phyloP scores from a whole-genome alignment of 768 basidiomycete genomes.

The Lyophyllum decastes region DNA sequence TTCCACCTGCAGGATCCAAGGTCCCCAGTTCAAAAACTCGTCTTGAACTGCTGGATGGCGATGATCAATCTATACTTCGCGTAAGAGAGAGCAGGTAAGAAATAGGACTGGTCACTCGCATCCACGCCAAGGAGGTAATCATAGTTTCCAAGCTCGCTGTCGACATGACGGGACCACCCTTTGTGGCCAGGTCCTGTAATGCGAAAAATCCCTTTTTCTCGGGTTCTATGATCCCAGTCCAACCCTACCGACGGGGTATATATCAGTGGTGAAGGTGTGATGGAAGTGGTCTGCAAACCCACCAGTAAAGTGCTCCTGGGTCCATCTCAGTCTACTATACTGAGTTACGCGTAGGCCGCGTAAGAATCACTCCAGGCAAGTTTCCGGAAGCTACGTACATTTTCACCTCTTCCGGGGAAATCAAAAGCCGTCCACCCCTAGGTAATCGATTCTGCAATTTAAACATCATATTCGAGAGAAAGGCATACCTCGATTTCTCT shows the following conservation, averaged over 20 bases:
- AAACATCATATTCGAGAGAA: background rate
- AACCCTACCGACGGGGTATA: conserved; percentile 48
- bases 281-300: conserved; percentile 7
- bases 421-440: conserved; percentile 89
- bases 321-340: conserved; percentile 78
- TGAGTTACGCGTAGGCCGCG: conserved; percentile 23
- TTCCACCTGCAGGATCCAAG: conserved; percentile 64
- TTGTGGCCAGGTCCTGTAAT: conserved; percentile 66
- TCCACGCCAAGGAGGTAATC: conserved; percentile 80
- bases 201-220: conserved; percentile 66
- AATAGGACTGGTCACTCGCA: conserved; percentile 37
- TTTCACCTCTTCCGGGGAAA: conserved; percentile 73
- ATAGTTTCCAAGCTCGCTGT: conserved; percentile 85
- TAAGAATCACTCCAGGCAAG: background rate
- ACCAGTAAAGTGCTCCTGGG: conserved; percentile 81
- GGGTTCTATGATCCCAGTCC: conserved; percentile 79
- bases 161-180: conserved; percentile 83
- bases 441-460: background rate
- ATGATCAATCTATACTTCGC: conserved; percentile 69
- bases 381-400: conserved; percentile 46
- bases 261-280: background rate
- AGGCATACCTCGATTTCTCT: conserved; percentile 66
- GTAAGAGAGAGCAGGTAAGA: background rate
- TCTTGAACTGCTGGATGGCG: conserved; percentile 77
- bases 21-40: conserved; percentile 77